Evolutionary conservation across 2,329 filamentous ascomycete genomes (phyloP).

Genomic region (Alternaria gaisen): DNA sequence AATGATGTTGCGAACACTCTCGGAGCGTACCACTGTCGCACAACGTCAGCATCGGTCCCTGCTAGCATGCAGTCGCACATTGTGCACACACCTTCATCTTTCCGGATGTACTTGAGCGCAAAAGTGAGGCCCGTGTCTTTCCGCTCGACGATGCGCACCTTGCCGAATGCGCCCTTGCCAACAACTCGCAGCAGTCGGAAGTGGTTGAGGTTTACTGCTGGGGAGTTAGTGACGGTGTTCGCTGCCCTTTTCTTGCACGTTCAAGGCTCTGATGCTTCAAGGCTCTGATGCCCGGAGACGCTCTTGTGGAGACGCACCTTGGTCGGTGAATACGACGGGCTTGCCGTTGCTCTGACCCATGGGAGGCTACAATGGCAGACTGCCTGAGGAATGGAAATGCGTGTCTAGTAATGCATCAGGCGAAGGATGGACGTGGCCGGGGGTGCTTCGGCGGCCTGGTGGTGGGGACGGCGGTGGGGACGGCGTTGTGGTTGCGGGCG

Average conservation of each 20-base stretch:
- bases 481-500: constrained; percentile 17
- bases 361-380: constrained; percentile 39
- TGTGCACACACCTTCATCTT: constrained; percentile 84
- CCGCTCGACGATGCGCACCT: constrained; percentile 97
- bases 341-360: constrained; percentile 99
- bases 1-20: constrained; percentile 98
- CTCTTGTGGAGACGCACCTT: constrained; percentile 68
- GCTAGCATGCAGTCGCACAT: constrained; percentile 9
- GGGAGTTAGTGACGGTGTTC: constrained; percentile 18
- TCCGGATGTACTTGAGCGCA: constrained; percentile 96
- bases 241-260: neutral
- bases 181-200: constrained; percentile 95
- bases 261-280: neutral
- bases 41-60: constrained; percentile 36
- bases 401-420: constrained; percentile 39
- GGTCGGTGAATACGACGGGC: constrained; percentile 88
- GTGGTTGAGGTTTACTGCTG: constrained; percentile 91
- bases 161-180: constrained; percentile 96
- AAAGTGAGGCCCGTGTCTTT: constrained; percentile 96
- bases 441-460: constrained; percentile 14
- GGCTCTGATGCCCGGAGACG: neutral
- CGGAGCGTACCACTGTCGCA: constrained; percentile 85
- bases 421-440: constrained; percentile 4
- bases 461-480: constrained; percentile 9
- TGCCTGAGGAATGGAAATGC: constrained; percentile 22